Evolutionary conservation across 2,329 filamentous ascomycete species (phyloP).

Genomic region (Ceratocystis smalleyi): DNA sequence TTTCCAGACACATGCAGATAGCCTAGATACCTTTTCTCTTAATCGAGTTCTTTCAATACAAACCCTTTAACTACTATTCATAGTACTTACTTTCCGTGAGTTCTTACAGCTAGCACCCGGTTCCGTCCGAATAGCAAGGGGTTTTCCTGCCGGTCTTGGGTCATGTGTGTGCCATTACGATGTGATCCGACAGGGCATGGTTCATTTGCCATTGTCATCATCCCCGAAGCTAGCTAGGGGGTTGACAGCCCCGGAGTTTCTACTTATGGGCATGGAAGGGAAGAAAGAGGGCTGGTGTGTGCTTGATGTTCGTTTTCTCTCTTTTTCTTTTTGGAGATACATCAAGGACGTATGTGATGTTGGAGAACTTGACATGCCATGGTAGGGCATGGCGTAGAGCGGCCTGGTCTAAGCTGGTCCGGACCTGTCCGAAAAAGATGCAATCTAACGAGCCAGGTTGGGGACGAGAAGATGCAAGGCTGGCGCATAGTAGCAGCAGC

Average conservation of each 20-base stretch:
- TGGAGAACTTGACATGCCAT: not conserved
- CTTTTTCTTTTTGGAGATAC: not conserved
- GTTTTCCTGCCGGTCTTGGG: not conserved
- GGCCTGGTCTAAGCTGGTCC: not conserved
- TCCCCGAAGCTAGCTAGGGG: not conserved
- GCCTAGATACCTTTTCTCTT: too few relatives aligned
- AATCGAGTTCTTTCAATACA: too few relatives aligned
- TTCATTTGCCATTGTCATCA: not conserved
- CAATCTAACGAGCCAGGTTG: not conserved
- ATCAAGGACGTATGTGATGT: not conserved
- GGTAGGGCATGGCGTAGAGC: not conserved
- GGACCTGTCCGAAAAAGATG: not conserved
- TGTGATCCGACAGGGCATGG: not conserved
- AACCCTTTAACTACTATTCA: too few relatives aligned
- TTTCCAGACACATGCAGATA: too few relatives aligned
- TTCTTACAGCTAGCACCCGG: not conserved
- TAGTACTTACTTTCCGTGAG: too few relatives aligned
- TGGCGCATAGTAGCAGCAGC: not conserved
- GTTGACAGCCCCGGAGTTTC: not conserved
- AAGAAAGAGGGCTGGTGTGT: not conserved
- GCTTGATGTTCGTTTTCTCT: not conserved
- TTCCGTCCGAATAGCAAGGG: slow-evolving; percentile 1
- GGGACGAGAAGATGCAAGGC: not conserved
- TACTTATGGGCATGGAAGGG: not conserved
- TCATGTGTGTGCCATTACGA: not conserved